A percentile compares a stretch with the other conserved stretches of the same genome.
phyloP scores from a whole-genome alignment of 2,329 filamentous ascomycete genomes.

The Simplicillium sp. region DNA sequence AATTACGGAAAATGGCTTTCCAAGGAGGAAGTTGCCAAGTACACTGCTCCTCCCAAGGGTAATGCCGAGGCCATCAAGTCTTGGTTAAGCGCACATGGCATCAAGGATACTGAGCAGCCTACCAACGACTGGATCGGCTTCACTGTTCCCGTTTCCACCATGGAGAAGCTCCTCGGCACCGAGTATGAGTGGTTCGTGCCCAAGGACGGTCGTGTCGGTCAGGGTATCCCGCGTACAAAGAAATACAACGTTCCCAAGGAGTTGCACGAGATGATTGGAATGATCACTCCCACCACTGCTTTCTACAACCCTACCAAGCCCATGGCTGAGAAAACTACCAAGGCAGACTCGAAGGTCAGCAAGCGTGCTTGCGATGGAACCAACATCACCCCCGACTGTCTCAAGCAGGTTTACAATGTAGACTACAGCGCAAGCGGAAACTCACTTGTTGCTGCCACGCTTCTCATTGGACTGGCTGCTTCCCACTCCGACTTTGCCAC shows the following conservation, averaged over 20 bases:
- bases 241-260: not conserved
- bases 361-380: not conserved
- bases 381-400: not conserved
- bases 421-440: not conserved
- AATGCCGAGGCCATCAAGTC: slow-evolving; percentile 3
- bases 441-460: not conserved
- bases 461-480: not conserved
- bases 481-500: not conserved
- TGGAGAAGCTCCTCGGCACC: not conserved
- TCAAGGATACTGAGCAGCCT: slow-evolving; percentile 1
- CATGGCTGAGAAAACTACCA: not conserved
- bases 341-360: not conserved
- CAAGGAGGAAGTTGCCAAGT: slow-evolving; percentile 10
- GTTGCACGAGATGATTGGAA: not conserved
- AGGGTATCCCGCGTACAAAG: not conserved
- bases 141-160: not conserved
- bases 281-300: not conserved
- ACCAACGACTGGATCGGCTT: not conserved
- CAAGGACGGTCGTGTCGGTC: not conserved
- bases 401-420: not conserved
- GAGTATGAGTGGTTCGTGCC: not conserved
- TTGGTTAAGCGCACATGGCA: slow-evolving; percentile 9
- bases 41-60: slow-evolving; percentile 12
- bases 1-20: too few relatives aligned
- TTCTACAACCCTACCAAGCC: not conserved